Evolutionary conservation across 148 eudicot genomes (phyloP).

Genomic region (Tetragonia tetragonoides): DNA sequence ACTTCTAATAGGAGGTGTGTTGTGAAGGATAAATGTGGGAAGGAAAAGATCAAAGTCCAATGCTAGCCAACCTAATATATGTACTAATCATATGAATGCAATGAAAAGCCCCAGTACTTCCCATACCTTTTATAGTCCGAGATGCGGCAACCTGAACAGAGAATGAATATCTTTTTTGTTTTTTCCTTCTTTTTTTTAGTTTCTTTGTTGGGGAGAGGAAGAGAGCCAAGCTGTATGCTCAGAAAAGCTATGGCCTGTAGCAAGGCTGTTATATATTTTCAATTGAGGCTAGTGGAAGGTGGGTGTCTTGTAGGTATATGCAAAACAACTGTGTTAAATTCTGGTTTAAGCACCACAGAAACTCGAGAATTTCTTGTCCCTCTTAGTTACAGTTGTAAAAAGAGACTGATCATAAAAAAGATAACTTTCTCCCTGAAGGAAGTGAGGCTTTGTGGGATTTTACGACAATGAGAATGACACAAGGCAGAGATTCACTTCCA

Average conservation of each 20-base stretch:
- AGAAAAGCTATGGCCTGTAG: constrained; percentile 7
- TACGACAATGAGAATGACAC: constrained; percentile 22
- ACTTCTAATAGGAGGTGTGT: constrained; percentile 5
- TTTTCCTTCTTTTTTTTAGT: background rate
- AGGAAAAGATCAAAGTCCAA: constrained; percentile 12
- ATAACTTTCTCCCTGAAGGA: background rate
- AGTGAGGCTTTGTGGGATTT: constrained; percentile 9
- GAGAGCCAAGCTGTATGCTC: constrained; percentile 2
- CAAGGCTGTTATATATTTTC: background rate
- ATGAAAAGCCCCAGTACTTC: constrained; percentile 16
- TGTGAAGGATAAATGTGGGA: constrained; percentile 11
- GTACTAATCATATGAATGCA: constrained; percentile 17
- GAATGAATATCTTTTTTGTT: constrained; percentile 24
- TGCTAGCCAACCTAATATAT: constrained; percentile 17
- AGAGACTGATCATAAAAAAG: background rate
- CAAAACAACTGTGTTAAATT: constrained; percentile 12
- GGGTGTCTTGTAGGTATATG: constrained; percentile 21
- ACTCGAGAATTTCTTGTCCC: constrained; percentile 9
- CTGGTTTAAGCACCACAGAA: constrained; percentile 13
- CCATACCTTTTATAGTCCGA: constrained; percentile 12
- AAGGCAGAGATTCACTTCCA: background rate
- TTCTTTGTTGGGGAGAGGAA: background rate
- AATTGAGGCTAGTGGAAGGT: constrained; percentile 10
- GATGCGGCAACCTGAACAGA: constrained; percentile 24
- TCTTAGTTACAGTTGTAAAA: constrained; percentile 23